Evolutionary conservation across 2,329 filamentous ascomycete genomes (phyloP), one percentile per base, ranked within the genome.

Genomic region (Exophiala calicioides): DNA sequence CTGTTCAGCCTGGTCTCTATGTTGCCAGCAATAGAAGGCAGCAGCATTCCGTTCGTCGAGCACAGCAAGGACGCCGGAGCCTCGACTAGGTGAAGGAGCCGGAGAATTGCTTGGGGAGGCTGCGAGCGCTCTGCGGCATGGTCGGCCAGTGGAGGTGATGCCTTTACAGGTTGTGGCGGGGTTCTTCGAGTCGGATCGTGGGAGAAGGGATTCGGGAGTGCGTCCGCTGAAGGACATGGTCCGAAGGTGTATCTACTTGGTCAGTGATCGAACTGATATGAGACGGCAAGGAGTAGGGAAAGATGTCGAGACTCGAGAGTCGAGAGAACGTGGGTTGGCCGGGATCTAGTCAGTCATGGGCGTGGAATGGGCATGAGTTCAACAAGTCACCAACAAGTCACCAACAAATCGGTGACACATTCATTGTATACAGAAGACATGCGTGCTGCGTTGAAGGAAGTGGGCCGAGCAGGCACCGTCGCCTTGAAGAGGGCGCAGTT

Each of bases 11-110:
- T 98, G 93, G 47, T 93, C 88, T 64, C 88, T 90, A 72, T 98
- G 93, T 66, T 96, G 90, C 86, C 88, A 95, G 74, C 91, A 97
- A 70, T 90, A 96, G 38, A 84, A 78, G 54, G 52, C 66, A 31
- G 57, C 60, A 47, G 61, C 64, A 48, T 53, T 57, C 20, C 57
- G 53, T 33, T 61, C 36, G 40, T 58, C 44, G 9, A 61, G 32
- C 10, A 59, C 52, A 1, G 64, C 42, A 55, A 65, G 47, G 38
- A 60, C 57, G 39, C 64, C 56, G 52, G 44, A 45, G 44, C 49
- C 46, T 38, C 57, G 60, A 57, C 47, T 61, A 15, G 58, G 56
- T 15, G 60, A 67, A 20, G 54, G 55, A 41, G 57, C 59, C 48
- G 53, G 60, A 51, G 52, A 58, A 49, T 57, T 50, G 59, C 62